Evolutionary conservation across 2,329 filamentous ascomycete genomes (phyloP).

Genomic region (Xylariaceae sp.): DNA sequence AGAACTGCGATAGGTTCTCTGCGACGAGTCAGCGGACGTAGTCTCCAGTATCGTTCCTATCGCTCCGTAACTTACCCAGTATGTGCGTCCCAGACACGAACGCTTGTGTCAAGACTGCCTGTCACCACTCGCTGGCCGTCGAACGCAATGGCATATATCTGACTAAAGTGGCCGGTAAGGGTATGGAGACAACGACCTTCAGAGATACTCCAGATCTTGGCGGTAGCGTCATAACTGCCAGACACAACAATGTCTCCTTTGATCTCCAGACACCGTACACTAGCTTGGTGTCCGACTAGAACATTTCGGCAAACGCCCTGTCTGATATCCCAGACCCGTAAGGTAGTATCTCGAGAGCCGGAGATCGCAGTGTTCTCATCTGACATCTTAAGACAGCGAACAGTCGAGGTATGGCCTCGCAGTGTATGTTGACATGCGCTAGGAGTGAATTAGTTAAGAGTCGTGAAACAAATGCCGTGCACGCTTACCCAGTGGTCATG

Average conservation of each 20-base stretch:
- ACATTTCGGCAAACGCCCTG: conserved; percentile 88
- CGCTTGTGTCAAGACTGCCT: conserved; percentile 92
- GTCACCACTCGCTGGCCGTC: conserved; percentile 92
- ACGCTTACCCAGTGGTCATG: conserved; percentile 77
- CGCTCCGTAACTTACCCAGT: conserved; percentile 63
- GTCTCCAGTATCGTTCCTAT: neutral
- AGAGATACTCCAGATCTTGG: conserved; percentile 96
- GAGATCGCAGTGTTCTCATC: conserved; percentile 93
- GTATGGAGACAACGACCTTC: conserved; percentile 90
- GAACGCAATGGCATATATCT: conserved; percentile 98
- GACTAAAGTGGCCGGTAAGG: conserved; percentile 91
- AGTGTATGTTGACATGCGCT: conserved; percentile 78
- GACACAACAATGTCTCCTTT: conserved; percentile 97
- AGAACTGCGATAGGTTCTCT: conserved; percentile 84
- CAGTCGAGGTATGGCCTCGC: conserved; percentile 93
- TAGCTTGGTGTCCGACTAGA: conserved; percentile 90
- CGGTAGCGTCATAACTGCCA: conserved; percentile 95
- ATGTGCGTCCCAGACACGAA: conserved; percentile 91
- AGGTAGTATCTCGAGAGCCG: conserved; percentile 88
- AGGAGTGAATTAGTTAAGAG: conserved; percentile 28
- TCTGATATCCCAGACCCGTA: conserved; percentile 91
- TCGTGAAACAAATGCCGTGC: neutral
- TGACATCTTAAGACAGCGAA: conserved; percentile 96
- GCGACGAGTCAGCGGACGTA: conserved; percentile 27
- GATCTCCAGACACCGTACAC: conserved; percentile 91